These are phyloP conservation scores for Arabis hirsuta DNA, from an alignment of 345 rosid species.

Conservation along the genomic window DNA sequence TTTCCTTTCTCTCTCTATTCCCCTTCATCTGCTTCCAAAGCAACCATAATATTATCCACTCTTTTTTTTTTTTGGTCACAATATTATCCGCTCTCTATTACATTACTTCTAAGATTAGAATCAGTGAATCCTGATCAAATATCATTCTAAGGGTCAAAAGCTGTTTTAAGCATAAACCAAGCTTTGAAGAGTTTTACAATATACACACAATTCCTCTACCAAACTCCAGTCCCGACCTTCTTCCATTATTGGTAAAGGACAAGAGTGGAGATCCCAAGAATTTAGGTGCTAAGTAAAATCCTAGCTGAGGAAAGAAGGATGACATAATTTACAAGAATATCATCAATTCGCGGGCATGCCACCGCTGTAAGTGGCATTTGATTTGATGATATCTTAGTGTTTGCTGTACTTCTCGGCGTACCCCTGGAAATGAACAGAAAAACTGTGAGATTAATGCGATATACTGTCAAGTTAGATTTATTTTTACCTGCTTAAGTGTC, in stretches of 20 bases:
- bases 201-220: constrained; percentile 28
- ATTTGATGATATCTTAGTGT: constrained; percentile 51
- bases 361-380: constrained; percentile 13
- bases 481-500: not conserved
- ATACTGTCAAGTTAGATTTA: not conserved
- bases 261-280: constrained; percentile 27
- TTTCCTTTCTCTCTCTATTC: constrained; percentile 7
- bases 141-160: constrained; percentile 8
- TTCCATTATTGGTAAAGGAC: constrained; percentile 33
- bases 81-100: constrained; percentile 5
- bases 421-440: constrained; percentile 63
- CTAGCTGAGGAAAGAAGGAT: constrained; percentile 22
- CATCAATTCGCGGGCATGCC: constrained; percentile 27
- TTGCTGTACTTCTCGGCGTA: constrained; percentile 70
- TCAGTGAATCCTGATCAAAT: not conserved
- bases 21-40: constrained; percentile 5
- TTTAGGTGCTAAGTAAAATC: constrained; percentile 4
- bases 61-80: not conserved
- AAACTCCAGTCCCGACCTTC: constrained; percentile 31
- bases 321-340: constrained; percentile 35
- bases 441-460: constrained; percentile 32
- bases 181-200: constrained; percentile 27
- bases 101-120: constrained; percentile 10
- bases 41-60: not conserved
- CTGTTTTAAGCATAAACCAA: constrained; percentile 19